phyloP scores from a whole-genome alignment of 257 asterid species.

The Lycium barbarum region DNA sequence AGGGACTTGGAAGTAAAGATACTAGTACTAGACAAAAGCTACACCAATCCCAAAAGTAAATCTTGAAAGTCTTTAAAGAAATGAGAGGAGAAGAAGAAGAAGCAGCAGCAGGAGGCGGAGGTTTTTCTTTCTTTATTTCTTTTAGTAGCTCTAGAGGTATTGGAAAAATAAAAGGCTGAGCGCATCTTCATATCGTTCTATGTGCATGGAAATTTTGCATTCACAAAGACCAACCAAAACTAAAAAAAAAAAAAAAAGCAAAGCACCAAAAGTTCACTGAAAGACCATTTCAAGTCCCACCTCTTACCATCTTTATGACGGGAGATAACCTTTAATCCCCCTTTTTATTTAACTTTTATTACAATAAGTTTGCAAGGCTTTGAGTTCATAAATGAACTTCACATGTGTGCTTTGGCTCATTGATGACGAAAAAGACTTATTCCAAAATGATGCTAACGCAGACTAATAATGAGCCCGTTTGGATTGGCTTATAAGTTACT shows the following conservation, averaged over 20 bases:
- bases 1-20: neutral
- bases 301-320: constrained; percentile 14
- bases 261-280: neutral
- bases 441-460: too few species aligned
- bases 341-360: neutral
- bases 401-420: neutral
- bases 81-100: neutral
- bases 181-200: constrained; percentile 22
- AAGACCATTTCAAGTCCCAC: constrained; percentile 22
- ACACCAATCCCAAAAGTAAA: constrained; percentile 29
- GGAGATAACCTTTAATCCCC: neutral
- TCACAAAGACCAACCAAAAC: neutral
- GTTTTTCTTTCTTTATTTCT: neutral
- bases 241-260: neutral
- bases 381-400: neutral
- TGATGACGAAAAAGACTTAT: neutral
- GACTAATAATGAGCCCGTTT: too few species aligned
- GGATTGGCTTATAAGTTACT: too few species aligned
- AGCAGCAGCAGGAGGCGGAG: neutral
- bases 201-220: constrained; percentile 13
- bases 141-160: constrained; percentile 19
- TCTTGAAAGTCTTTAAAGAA: constrained; percentile 28
- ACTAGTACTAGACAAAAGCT: neutral
- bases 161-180: constrained; percentile 21
- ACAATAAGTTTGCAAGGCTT: neutral